Conservation (phyloP, 306 rosid species). For the Dicorynia guianensis region DNA sequence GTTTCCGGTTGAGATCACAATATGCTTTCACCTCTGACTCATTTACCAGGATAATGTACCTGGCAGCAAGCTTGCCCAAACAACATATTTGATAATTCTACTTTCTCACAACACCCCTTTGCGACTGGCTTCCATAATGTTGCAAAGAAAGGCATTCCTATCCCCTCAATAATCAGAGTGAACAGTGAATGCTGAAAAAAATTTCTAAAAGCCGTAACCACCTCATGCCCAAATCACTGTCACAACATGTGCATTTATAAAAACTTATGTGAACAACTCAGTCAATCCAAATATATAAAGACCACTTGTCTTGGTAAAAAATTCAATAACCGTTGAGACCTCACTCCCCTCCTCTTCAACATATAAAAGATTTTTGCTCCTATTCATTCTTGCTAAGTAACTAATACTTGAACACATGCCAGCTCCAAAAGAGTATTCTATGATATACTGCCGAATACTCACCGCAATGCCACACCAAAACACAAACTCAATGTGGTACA, state of each 20-base stretch:
- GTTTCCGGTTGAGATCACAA: constrained; percentile 18
- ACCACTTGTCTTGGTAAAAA: background rate
- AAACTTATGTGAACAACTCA: background rate
- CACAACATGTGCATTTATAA: constrained; percentile 27
- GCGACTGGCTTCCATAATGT: constrained; percentile 13
- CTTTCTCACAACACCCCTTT: background rate
- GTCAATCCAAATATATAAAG: background rate
- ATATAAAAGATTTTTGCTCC: background rate
- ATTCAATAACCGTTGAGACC: background rate
- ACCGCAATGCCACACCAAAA: background rate
- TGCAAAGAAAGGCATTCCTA: constrained; percentile 19
- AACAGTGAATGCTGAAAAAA: constrained; percentile 34
- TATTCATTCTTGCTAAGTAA: background rate
- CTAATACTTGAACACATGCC: background rate
- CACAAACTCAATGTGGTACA: background rate
- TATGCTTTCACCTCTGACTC: constrained; percentile 11
- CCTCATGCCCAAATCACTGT: constrained; percentile 32
- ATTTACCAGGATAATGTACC: background rate
- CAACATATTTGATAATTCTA: background rate
- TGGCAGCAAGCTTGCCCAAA: constrained; percentile 20
- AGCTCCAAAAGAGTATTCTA: background rate
- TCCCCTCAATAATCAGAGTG: constrained; percentile 20
- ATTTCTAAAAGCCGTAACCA: constrained; percentile 22
- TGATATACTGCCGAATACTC: background rate
- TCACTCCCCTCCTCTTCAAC: background rate